Evolutionary conservation across 2,329 filamentous ascomycete species (phyloP).

Genomic region (Fusarium acutatum): DNA sequence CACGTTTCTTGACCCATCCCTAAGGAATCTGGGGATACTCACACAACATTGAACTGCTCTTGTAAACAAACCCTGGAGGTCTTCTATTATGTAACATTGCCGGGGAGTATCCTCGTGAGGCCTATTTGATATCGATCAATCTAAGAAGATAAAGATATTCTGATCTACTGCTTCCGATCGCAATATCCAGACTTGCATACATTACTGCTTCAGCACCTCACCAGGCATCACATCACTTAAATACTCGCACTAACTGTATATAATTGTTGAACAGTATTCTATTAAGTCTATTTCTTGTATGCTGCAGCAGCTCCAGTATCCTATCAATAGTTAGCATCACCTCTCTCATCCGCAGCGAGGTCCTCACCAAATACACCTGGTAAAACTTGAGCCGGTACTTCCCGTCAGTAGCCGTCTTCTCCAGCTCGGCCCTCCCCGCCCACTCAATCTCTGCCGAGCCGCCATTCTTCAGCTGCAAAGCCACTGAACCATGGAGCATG

Average conservation of each 20-base stretch:
- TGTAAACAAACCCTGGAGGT: background rate
- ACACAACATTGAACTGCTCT: background rate
- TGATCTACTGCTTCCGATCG: background rate
- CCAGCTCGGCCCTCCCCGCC: conserved; percentile 22
- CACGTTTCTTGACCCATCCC: background rate
- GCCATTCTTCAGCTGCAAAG: conserved; percentile 27
- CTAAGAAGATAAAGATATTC: accelerated
- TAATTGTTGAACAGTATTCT: accelerated
- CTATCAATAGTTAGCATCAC: background rate
- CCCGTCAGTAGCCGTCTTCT: conserved; percentile 8
- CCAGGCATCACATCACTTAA: background rate
- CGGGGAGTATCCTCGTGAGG: no score
- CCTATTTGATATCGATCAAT: background rate
- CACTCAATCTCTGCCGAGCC: conserved; percentile 27
- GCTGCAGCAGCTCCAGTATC: conserved; percentile 25
- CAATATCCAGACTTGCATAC: background rate
- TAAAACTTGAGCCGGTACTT: conserved; percentile 31
- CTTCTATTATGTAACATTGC: no score
- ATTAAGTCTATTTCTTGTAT: conserved; percentile 51
- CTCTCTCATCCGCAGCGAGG: accelerated
- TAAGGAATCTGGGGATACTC: background rate
- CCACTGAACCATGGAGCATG: conserved; percentile 29
- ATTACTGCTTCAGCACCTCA: background rate
- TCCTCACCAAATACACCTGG: conserved; percentile 26
- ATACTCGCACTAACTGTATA: accelerated